Percentiles rank a stretch among this genome's conserved stretches.
These are phyloP conservation scores for Porogramme epimiltina DNA, from an alignment of 1,284 basidiomycete species.

Conservation along the genomic window DNA sequence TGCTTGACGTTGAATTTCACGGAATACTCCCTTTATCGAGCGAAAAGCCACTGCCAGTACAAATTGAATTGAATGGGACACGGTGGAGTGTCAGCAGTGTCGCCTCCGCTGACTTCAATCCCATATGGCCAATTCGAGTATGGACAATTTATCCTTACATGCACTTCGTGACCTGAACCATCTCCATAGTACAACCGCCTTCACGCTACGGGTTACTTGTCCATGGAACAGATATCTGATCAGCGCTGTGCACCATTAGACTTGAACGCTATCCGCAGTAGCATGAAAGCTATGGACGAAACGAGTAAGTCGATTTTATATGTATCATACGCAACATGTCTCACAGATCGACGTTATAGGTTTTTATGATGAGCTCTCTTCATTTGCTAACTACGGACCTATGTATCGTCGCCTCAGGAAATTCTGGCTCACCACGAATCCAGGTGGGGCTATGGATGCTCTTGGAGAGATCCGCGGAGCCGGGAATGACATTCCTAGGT, in stretches of 20 bases:
- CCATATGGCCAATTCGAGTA: slow-evolving; percentile 1
- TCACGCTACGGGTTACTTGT: slow-evolving; percentile 37
- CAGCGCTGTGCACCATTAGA: slow-evolving; percentile 1
- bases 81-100: slow-evolving; percentile 31
- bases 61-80: slow-evolving; percentile 29
- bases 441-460: slow-evolving; percentile 8
- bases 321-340: too few relatives aligned
- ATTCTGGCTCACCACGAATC: background rate
- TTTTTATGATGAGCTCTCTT: slow-evolving; percentile 3
- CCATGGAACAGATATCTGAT: slow-evolving; percentile 20
- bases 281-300: slow-evolving; percentile 9
- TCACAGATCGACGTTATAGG: background rate
- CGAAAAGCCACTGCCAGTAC: slow-evolving; percentile 31
- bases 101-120: background rate
- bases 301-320: slow-evolving; percentile 2
- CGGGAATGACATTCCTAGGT: slow-evolving; percentile 16
- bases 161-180: too few relatives aligned
- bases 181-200: slow-evolving; percentile 24
- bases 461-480: slow-evolving; percentile 7
- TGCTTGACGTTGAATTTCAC: slow-evolving; percentile 28
- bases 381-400: slow-evolving; percentile 18
- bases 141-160: background rate
- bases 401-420: slow-evolving; percentile 8
- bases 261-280: slow-evolving; percentile 23
- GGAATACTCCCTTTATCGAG: slow-evolving; percentile 29